Evolutionary conservation across 1,284 basidiomycete species (phyloP).

Genomic region (Puccinia sorghi): DNA sequence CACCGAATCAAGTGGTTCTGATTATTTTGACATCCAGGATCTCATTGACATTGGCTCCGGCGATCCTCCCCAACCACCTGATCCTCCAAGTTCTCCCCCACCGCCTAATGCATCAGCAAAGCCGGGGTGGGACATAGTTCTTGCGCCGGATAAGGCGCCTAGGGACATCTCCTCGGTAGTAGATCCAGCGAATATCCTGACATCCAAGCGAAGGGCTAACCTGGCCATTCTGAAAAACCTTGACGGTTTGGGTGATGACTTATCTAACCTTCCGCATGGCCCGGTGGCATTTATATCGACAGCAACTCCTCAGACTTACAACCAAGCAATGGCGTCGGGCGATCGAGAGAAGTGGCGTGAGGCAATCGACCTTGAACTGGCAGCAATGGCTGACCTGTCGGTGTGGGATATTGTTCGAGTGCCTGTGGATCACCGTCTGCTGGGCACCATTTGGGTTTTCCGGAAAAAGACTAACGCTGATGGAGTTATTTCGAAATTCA

Average conservation of each 20-base stretch:
- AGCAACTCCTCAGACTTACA: neutral
- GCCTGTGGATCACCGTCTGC: neutral
- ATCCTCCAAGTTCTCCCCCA: no score
- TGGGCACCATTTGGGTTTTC: no score
- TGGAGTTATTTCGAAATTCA: no score
- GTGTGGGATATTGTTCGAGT: constrained; percentile 10
- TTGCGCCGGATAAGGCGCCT: neutral
- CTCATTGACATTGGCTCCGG: no score
- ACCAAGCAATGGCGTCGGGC: neutral
- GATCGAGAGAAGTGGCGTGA: neutral
- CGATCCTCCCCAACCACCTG: no score
- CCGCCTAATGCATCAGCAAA: neutral
- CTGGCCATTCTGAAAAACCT: neutral
- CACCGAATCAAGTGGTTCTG: no score
- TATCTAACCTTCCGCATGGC: neutral
- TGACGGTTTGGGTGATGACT: neutral
- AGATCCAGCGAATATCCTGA: no score
- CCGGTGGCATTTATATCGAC: neutral
- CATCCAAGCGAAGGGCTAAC: no score
- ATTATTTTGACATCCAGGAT: no score
- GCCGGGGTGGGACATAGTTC: neutral
- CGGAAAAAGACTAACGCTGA: no score
- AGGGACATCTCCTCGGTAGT: no score
- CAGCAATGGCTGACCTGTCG: neutral
- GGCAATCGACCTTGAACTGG: neutral